Evolutionary conservation across 2,329 filamentous ascomycete species (phyloP), one percentile per base, ranked within the genome.

Genomic region (Hypomyces perniciosus): DNA sequence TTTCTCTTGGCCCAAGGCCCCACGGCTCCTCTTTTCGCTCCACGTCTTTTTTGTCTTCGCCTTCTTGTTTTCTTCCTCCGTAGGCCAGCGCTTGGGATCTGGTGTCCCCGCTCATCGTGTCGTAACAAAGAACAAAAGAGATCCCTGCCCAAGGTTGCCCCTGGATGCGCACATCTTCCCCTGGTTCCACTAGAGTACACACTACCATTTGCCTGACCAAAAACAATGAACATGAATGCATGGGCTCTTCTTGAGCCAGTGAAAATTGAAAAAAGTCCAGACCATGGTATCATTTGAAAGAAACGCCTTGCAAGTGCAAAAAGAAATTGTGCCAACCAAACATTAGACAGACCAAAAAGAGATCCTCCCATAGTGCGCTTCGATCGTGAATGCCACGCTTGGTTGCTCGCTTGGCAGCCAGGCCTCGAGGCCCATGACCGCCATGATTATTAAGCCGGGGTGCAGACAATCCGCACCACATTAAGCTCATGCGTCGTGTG

Each of bases 251-350:
- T 29, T 38, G 46, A 44, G 46, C 41, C 31, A 44, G 20, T 12
- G 29, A 28, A 37, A 38, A 35, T 33, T 29, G 30, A 44, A 33
- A 50, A 50, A 50, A 48, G 47, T 42, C 48, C 46, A 50, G 44
- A 46, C 51, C 51, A 53, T 53, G 51, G 51, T 53, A 53, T 53
- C 51, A 53, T 53, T 41, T 45, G 44, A 50, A 50, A 46, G 37
- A 43, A 53, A 53, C 51, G 51, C 51, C 51, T 30, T 46, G 47
- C 49, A 50, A 44, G 51, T 50, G 47, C 43, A 39, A 38, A 53
- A 37, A 43, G 31, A 42, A 43, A 31, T 41, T 35, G 50, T 48
- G 45, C 31, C 50, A 48, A 42, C 38, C 33, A 52, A 46, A 52
- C 45, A 48, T 52, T 49, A 52, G 43, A 46, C 12, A 52, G 40